Evolutionary conservation across 2,329 filamentous ascomycete species (phyloP).

Genomic region (Epichloe uncinata): DNA sequence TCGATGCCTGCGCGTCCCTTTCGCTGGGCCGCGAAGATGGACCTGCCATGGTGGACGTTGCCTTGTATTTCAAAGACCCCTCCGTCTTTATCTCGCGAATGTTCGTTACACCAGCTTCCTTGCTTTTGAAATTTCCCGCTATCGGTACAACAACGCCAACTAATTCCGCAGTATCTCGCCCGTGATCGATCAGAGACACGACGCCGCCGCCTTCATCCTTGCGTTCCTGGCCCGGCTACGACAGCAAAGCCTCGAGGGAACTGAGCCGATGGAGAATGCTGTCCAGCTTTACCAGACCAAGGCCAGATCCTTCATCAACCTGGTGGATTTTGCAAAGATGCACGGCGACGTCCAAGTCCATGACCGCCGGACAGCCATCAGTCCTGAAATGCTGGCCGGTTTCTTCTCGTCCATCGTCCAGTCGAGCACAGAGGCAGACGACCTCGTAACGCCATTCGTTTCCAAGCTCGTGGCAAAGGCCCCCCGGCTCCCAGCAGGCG

Average conservation of each 20-base stretch:
- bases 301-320: conserved; percentile 2
- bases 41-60: conserved; percentile 6
- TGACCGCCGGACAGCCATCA: not conserved
- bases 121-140: not conserved
- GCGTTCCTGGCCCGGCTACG: conserved; percentile 5
- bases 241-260: not conserved
- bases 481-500: conserved; percentile 4
- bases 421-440: conserved; percentile 7
- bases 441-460: conserved; percentile 10
- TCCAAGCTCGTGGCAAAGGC: conserved; percentile 9
- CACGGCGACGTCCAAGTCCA: not conserved
- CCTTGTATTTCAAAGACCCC: conserved; percentile 8
- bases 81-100: conserved; percentile 3
- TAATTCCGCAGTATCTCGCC: conserved; percentile 3
- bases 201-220: conserved; percentile 4
- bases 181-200: not conserved
- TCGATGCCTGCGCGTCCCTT: not conserved
- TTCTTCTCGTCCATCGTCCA: conserved; percentile 7
- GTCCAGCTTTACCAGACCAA: conserved; percentile 2
- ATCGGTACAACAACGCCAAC: conserved; percentile 1
- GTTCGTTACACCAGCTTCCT: not conserved
- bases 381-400: not conserved
- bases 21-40: conserved; percentile 5
- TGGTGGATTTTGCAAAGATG: conserved; percentile 4
- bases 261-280: not conserved